Evolutionary conservation across 2,329 filamentous ascomycete genomes (phyloP), one percentile per base, ranked within the genome.

Genomic region (Epicoccum sorghinum): DNA sequence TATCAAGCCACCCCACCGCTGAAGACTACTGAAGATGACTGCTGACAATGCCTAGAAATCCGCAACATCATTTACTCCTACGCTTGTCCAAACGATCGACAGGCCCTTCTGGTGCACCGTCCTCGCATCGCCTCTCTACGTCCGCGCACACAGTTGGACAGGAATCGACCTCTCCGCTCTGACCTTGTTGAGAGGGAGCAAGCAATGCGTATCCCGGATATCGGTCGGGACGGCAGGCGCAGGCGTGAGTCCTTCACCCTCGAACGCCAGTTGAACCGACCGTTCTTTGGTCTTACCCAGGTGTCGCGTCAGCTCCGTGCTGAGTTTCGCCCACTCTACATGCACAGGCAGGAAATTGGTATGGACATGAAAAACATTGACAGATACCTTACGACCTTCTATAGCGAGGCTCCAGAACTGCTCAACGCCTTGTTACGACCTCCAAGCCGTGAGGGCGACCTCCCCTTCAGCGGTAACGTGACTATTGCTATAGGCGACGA

Each of bases 61-160:
- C 62, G 69, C 4, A 72, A 72, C 51, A 22, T 59, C 12, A 59
- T 72, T 22, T 72, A 72, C 50, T 18, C 46, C 1, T 51, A 62
- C 18, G 60, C 57, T 3, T 9, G 46, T 14, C 29, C 25, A 22
- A 38, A 54, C 7, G 37, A 38, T 0, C 55, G 58, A 13, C 69
- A 72, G 39, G 64, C 67, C 7, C 57, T 71, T 0, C 42, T 72
- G 0, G 57, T 66, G 2, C 57, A 69, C 25, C 61, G 65, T 14
- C 68, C 69, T 5, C 65, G 67, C 30, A 40, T 66, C 7, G 60
- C 62, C 0, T 61, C 64, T 8, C 60, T 72, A 0, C 68, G 68
- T 25, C 35, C 60, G 8, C 55, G 64, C n/a, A 68, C 66, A 3
- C 59, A 61, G 22, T 12, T 62, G 2, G 65, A 63, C 42, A 60